Percentiles rank a stretch among this genome's conserved stretches.
phyloP scores from a whole-genome alignment of 305 asterid species.

The Plantago rigida region DNA sequence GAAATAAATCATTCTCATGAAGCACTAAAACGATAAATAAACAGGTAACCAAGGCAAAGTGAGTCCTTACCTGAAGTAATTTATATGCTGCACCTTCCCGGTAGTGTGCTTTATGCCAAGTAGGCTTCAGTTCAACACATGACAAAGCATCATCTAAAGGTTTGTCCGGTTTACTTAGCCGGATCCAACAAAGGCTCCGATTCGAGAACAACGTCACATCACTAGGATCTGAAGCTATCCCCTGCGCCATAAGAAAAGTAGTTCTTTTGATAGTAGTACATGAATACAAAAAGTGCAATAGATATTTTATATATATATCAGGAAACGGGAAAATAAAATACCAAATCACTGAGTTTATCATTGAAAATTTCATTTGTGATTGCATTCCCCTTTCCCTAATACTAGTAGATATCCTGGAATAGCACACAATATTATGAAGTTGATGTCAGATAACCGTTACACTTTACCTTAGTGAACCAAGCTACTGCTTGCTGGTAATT shows the following conservation, averaged over 20 bases:
- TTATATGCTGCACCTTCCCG: conserved; percentile 31
- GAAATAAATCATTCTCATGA: too few relatives aligned
- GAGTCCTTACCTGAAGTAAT: conserved; percentile 21
- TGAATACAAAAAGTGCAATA: too few relatives aligned
- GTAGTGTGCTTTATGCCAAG: conserved; percentile 32
- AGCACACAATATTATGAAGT: too few relatives aligned
- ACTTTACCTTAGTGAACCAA: background rate
- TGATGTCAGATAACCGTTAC: background rate
- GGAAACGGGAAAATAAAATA: too few relatives aligned
- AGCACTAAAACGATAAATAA: background rate
- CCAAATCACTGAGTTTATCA: too few relatives aligned
- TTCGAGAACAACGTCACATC: conserved; percentile 23
- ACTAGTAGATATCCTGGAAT: too few relatives aligned
- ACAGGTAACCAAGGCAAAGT: background rate
- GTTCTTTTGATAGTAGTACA: background rate
- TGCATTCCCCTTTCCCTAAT: too few relatives aligned
- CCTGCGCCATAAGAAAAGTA: conserved; percentile 22
- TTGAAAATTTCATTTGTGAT: too few relatives aligned
- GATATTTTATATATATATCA: too few relatives aligned
- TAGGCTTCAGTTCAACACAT: conserved; percentile 25
- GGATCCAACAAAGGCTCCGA: conserved; percentile 31
- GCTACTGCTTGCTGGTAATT: too few relatives aligned
- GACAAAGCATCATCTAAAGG: conserved; percentile 35
- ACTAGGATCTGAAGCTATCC: conserved; percentile 20
- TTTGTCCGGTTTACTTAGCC: background rate